Percentiles rank a stretch among this genome's conserved stretches.
Evolutionary conservation across 1,284 basidiomycete genomes (phyloP).

Genomic region (Boletus sp.): DNA sequence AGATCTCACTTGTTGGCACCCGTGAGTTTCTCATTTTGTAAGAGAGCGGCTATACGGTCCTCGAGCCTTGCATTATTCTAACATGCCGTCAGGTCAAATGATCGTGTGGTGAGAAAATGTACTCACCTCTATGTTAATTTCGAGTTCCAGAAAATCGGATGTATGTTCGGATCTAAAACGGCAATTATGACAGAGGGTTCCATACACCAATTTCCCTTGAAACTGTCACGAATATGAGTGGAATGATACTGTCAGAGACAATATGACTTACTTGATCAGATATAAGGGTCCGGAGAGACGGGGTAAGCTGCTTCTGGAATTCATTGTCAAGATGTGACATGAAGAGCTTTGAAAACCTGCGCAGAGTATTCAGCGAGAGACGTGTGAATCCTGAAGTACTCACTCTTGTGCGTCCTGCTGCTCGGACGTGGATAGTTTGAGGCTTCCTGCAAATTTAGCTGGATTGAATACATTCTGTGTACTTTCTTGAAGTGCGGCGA

Average conservation of each 20-base stretch:
- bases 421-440: constrained; percentile 73
- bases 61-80: constrained; percentile 72
- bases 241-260: background rate
- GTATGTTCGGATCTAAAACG: constrained; percentile 60
- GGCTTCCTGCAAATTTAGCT: constrained; percentile 73
- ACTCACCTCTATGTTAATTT: constrained; percentile 68
- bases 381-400: constrained; percentile 22
- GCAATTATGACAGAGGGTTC: constrained; percentile 72
- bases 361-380: constrained; percentile 17
- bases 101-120: background rate
- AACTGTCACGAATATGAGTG: constrained; percentile 50
- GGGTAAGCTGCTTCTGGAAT: constrained; percentile 71
- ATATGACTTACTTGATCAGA: constrained; percentile 54
- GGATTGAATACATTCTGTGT: constrained; percentile 75
- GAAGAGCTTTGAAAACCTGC: constrained; percentile 90
- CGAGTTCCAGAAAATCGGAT: constrained; percentile 78
- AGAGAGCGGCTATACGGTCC: constrained; percentile 58
- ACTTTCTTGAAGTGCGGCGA: constrained; percentile 78
- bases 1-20: constrained; percentile 71
- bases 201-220: constrained; percentile 77
- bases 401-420: constrained; percentile 96
- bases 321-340: constrained; percentile 82
- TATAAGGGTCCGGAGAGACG: constrained; percentile 61
- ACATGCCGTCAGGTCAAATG: constrained; percentile 1
- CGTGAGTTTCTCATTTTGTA: constrained; percentile 66